Evolutionary conservation across 1,284 basidiomycete genomes (phyloP).

Genomic region (Ganoderma leucocontextum): DNA sequence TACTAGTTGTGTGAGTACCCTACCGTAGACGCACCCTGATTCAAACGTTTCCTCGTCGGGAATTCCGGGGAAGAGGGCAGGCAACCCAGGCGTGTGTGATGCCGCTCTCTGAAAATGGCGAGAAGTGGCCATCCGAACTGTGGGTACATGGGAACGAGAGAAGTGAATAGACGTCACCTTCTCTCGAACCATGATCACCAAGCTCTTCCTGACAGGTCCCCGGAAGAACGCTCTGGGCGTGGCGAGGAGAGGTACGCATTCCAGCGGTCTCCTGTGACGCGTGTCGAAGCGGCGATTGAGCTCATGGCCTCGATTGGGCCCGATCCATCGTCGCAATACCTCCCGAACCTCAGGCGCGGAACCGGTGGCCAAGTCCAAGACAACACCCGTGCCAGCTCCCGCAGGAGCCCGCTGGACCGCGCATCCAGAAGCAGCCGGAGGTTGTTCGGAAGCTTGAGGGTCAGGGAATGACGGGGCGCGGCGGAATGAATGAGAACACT

Average conservation of each 20-base stretch:
- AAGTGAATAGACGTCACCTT: not conserved
- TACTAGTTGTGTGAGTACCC: not conserved
- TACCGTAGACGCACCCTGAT: not conserved
- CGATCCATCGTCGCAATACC: slow-evolving; percentile 1
- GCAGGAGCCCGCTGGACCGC: slow-evolving; percentile 3
- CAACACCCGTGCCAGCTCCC: not conserved
- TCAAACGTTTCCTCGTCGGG: not conserved
- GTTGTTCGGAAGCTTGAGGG: slow-evolving; percentile 20
- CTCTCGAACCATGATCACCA: not conserved
- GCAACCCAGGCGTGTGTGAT: not conserved
- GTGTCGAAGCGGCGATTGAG: not conserved
- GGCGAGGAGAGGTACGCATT: not conserved
- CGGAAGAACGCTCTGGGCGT: not conserved
- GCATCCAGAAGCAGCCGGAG: slow-evolving; percentile 27
- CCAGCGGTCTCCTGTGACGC: not conserved
- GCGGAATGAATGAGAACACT: slow-evolving; percentile 7
- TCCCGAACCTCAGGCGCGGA: slow-evolving; percentile 7
- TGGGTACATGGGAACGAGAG: slow-evolving; percentile 1
- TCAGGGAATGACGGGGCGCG: slow-evolving; percentile 2
- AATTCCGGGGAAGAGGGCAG: not conserved
- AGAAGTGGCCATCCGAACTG: not conserved
- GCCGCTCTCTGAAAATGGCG: not conserved
- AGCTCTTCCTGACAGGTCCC: slow-evolving; percentile 7
- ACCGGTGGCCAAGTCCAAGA: not conserved
- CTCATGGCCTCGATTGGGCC: slow-evolving; percentile 4